These are phyloP conservation scores for Cryptosporidium ryanae DNA, from an alignment of 169 alveolate species.

Conservation along the genomic window DNA sequence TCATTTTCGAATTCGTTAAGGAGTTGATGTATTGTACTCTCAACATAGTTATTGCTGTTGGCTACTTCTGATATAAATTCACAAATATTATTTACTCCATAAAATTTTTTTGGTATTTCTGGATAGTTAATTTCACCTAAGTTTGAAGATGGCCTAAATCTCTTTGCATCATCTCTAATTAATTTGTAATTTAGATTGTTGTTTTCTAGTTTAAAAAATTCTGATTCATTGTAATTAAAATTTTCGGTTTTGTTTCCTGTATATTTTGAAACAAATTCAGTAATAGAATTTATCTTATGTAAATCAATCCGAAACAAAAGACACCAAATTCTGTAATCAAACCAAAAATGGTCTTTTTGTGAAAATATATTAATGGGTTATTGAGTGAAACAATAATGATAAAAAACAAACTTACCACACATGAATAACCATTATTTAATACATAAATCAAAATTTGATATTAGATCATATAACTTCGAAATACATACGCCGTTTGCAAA, in stretches of 20 bases:
- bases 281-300: conserved; percentile 8
- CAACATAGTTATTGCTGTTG: not conserved
- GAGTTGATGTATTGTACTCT: not conserved
- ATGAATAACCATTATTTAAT: too few relatives aligned
- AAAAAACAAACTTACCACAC: too few relatives aligned
- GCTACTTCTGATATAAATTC: not conserved
- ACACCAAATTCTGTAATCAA: conserved; percentile 65
- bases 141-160: conserved; percentile 35
- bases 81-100: conserved; percentile 11
- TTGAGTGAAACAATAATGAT: too few relatives aligned
- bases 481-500: too few relatives aligned
- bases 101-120: conserved; percentile 39
- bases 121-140: conserved; percentile 14
- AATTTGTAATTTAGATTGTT: conserved; percentile 15
- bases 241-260: not conserved
- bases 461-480: too few relatives aligned
- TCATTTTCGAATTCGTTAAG: not conserved
- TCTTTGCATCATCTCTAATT: conserved; percentile 36
- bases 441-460: too few relatives aligned
- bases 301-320: conserved; percentile 9
- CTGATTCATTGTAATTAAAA: not conserved
- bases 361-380: too few relatives aligned
- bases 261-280: conserved; percentile 36
- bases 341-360: conserved; percentile 51
- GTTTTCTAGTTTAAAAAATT: conserved; percentile 18